Evolutionary conservation across 139 green algal species (phyloP), one percentile per base, ranked within the genome.

Genomic region (Chlorella vulgaris): DNA sequence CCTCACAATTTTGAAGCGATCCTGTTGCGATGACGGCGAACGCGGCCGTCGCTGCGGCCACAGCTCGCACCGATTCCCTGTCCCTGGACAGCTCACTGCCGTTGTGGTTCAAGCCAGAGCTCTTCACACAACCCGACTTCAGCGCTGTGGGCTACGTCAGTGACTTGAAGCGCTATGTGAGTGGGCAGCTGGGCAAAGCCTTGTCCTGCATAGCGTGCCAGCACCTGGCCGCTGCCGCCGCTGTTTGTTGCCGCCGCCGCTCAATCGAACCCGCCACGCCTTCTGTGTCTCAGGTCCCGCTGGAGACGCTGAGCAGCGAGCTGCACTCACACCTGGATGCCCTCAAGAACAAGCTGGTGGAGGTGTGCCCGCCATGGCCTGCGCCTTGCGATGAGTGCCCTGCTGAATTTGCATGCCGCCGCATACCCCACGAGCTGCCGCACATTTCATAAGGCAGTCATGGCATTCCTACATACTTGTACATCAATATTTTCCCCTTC

Each of bases 41-140:
- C 13, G 50, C 31, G 47, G 47, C 70, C 35, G 51, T 78, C 5
- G 70, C 65, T 29, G 53, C 70, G 21, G 50, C 43, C 21, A 43
- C 50, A 31, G 31, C 70, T 4, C 36, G 65, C 31, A 28, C 70
- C 50, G 70, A 47, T 24, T 78, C 70, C 28, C 70, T 78, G 7
- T 38, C 80, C 26, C 40, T 87, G 40, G 76, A 89, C 53, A 50
- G 43, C 36, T 77, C 73, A 0, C 85, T 85, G 60, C 80, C 91
- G 39, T 42, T 91, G 26, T 98, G 95, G 95, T 93, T 98, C 35
- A 88, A 95, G 31, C 88, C 92, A 19, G 88, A 95, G 33, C 83
- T 76, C 0, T 98, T 98, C 73, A 31, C 89, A 15, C 74, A 90
- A 3, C 38, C 83, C 0, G 65, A 91, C 21, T 99, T 98, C 65